Percentiles rank a stretch among this genome's conserved stretches.
Evolutionary conservation across 768 basidiomycete species (phyloP).

Genomic region (Boletus fagicola): DNA sequence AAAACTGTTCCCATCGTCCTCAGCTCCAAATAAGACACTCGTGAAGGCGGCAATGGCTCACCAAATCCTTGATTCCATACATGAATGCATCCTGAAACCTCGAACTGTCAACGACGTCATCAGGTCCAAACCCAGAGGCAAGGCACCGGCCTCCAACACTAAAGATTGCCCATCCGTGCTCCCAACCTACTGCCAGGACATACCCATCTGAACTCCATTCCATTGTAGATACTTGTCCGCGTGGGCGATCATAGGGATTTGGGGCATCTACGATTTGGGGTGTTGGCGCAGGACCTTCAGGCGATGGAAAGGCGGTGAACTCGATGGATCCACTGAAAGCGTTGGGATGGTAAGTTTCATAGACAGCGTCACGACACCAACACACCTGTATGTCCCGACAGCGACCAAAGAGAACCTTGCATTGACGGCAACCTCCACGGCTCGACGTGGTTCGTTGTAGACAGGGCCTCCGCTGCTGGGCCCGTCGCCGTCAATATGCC

Average conservation of each 20-base stretch:
- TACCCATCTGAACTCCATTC: slow-evolving; percentile 97
- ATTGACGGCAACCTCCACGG: slow-evolving; percentile 68
- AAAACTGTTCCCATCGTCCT: slow-evolving; percentile 57
- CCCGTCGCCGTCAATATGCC: slow-evolving; percentile 50
- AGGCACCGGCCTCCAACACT: slow-evolving; percentile 87
- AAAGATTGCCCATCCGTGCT: slow-evolving; percentile 86
- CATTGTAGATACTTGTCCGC: slow-evolving; percentile 63
- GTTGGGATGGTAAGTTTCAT: background rate
- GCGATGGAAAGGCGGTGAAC: slow-evolving; percentile 65
- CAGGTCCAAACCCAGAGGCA: slow-evolving; percentile 71
- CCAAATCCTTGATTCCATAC: slow-evolving; percentile 73
- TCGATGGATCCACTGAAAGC: slow-evolving; percentile 59
- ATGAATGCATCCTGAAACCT: slow-evolving; percentile 83
- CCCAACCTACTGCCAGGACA: slow-evolving; percentile 91
- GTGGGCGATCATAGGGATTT: slow-evolving; percentile 54
- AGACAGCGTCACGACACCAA: background rate
- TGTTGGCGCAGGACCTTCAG: slow-evolving; percentile 53
- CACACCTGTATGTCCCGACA: slow-evolving; percentile 69
- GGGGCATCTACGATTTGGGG: slow-evolving; percentile 65
- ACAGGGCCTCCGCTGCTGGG: slow-evolving; percentile 27
- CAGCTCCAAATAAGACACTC: background rate
- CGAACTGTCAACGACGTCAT: slow-evolving; percentile 54
- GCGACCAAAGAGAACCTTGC: slow-evolving; percentile 79
- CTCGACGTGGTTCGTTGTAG: slow-evolving; percentile 68
- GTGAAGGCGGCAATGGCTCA: slow-evolving; percentile 34